Evolutionary conservation across 1,139 yeast genomes (phyloP), one percentile per base, ranked within the genome.

Genomic region (Geotrichum aggregatum): DNA sequence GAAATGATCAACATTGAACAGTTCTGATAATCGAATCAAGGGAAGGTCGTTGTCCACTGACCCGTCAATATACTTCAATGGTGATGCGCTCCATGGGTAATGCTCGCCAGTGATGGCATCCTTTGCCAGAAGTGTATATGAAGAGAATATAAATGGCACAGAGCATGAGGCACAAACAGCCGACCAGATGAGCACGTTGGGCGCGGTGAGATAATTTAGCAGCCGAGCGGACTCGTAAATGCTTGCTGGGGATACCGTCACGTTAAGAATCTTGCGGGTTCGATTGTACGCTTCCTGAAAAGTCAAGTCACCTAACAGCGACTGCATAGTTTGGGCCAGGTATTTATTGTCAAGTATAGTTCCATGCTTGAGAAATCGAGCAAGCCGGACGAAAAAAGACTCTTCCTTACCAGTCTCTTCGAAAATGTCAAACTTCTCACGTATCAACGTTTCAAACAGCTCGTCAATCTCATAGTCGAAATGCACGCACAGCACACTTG

Each of bases 111-210:
- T 87, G 52, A 74, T 74, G 1, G 86, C 80, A 60, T 86, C 83
- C 67, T 88, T 89, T 60, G 92, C 97, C 63, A 84, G 83, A 41
- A 92, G 81, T 0, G 92, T 83, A 28, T 89, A 83, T 0, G 96
- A 84, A 0, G 95, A 87, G 66, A 92, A 94, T 1, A 92, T 77
- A 1, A 96, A 87, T 0, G 99, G 98, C 22, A 92, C 77, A 0
- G 98, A 84, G 68, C 98, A 92, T 39, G 96, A 87, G 1, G 98
- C 97, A 70, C 97, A 89, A 1, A 92, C 97, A 0, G 98, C 98
- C 0, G 96, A 87, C 83, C 95, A 82, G 13, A 92, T 85, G 6
- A 92, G 77, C 8, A 91, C 96, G 67, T 92, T 89, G 0, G 98
- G 98, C 0, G 98, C 88, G 0, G 98, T 91, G 43, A 92, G 80